Percentiles rank a stretch among this genome's conserved stretches.
Conservation (phyloP, 116 monocot genomes). For the Zostera marina region DNA sequence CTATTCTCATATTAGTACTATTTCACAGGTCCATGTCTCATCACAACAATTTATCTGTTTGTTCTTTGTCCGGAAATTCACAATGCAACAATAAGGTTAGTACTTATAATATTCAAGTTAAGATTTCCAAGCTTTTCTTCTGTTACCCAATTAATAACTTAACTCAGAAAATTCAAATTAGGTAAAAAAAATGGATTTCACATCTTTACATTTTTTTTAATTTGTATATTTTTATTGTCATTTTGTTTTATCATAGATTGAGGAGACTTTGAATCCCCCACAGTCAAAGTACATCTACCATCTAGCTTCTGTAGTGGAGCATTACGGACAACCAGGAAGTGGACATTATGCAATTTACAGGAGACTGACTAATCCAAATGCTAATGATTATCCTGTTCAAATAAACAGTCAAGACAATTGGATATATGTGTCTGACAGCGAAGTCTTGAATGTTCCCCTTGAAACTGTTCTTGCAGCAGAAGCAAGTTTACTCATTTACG, state of each 20-base stretch:
- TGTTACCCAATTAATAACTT: no score
- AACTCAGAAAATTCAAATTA: no score
- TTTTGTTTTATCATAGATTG: constrained; percentile 2
- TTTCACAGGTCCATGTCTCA: not conserved
- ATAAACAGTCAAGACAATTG: constrained; percentile 15
- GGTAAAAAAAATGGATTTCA: no score
- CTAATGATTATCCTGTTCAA: constrained; percentile 1
- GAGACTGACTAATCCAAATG: constrained; percentile 12
- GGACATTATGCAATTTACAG: constrained; percentile 88
- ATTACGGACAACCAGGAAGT: constrained; percentile 69
- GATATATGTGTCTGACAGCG: constrained; percentile 64
- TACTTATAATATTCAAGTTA: not conserved
- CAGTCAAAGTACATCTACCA: constrained; percentile 22
- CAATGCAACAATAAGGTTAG: constrained; percentile 9
- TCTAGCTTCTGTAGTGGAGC: constrained; percentile 69
- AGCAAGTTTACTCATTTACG: constrained; percentile 86
- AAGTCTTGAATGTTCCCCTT: constrained; percentile 44
- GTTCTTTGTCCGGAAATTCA: not conserved
- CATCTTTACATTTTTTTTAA: no score
- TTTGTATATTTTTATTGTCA: no score
- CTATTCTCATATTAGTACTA: not conserved
- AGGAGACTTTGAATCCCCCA: not conserved
- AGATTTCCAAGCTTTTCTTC: not conserved
- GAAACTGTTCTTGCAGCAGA: constrained; percentile 63
- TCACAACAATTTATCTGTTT: not conserved